A percentile compares a stretch with the other conserved stretches of the same genome.
Conservation (phyloP, 1,139 yeast genomes). For the Groenewaldozyma auringiensis region DNA sequence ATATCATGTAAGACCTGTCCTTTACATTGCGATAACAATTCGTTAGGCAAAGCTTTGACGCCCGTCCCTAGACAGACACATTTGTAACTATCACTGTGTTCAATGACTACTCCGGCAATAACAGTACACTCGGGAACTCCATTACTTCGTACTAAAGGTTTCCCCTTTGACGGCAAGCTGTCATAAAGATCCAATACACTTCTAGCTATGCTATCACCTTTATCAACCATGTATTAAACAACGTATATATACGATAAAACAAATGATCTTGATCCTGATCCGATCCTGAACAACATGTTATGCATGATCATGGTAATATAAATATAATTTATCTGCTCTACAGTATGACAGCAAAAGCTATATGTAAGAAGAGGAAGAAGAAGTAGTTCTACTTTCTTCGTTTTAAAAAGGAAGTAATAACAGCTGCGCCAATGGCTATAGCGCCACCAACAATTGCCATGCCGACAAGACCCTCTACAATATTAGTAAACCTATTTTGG, state of each 20-base stretch:
- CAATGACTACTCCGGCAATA: constrained; percentile 60
- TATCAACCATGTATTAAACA: too few relatives aligned
- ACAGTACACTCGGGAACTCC: constrained; percentile 79
- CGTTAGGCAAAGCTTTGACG: constrained; percentile 65
- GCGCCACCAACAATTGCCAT: constrained; percentile 80
- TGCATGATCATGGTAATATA: too few relatives aligned
- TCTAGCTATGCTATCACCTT: constrained; percentile 26
- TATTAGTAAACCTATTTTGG: too few relatives aligned
- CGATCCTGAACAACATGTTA: too few relatives aligned
- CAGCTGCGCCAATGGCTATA: constrained; percentile 73
- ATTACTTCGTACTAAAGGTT: constrained; percentile 53
- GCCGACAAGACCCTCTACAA: constrained; percentile 73
- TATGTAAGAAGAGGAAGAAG: too few relatives aligned
- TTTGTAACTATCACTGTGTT: constrained; percentile 16
- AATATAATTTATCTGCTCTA: too few relatives aligned
- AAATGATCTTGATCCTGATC: too few relatives aligned
- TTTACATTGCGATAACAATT: constrained; percentile 24
- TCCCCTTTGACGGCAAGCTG: constrained; percentile 39
- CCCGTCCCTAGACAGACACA: constrained; percentile 66
- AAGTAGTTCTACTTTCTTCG: neutral
- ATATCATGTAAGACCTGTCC: constrained; percentile 73
- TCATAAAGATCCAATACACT: constrained; percentile 30
- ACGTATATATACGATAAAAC: too few relatives aligned
- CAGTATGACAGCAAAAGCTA: too few relatives aligned
- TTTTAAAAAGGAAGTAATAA: constrained; percentile 49